These are phyloP conservation scores for Chaetomium cochliodes DNA, from an alignment of 495 filamentous ascomycete species.

Conservation along the genomic window DNA sequence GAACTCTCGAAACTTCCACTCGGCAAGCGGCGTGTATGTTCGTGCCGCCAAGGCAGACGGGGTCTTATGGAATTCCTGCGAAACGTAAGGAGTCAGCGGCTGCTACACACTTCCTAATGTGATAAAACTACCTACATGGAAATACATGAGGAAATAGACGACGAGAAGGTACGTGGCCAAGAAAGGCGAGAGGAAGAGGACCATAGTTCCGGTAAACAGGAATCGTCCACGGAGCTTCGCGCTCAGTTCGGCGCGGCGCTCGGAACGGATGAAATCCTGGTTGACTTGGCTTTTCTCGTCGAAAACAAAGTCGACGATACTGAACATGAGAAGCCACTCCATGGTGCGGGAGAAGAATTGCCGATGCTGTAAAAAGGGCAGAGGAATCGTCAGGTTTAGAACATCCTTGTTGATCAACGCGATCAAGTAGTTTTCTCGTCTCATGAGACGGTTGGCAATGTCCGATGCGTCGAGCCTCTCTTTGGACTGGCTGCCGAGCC, in stretches of 20 bases:
- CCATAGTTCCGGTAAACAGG: conserved; percentile 77
- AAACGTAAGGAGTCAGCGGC: conserved; percentile 23
- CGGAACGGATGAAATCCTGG: conserved; percentile 77
- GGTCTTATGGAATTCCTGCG: conserved; percentile 87
- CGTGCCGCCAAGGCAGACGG: conserved; percentile 74
- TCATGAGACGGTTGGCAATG: conserved; percentile 95
- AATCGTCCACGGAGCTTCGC: conserved; percentile 72
- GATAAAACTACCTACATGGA: conserved; percentile 59
- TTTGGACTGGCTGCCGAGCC: conserved; percentile 81
- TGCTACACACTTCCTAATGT: neutral
- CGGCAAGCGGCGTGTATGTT: conserved; percentile 86
- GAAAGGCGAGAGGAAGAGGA: conserved; percentile 80
- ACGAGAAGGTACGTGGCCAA: conserved; percentile 77
- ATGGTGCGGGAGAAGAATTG: conserved; percentile 78
- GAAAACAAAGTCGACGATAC: conserved; percentile 91
- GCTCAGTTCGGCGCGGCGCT: conserved; percentile 75
- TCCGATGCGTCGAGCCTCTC: conserved; percentile 95
- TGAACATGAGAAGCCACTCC: conserved; percentile 84
- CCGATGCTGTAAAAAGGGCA: conserved; percentile 77
- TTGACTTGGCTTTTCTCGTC: conserved; percentile 81
- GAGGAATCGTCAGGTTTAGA: conserved; percentile 76
- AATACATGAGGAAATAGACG: conserved; percentile 88
- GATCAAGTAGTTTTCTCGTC: conserved; percentile 93
- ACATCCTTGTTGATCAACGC: conserved; percentile 96
- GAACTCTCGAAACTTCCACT: conserved; percentile 98